Percentiles rank a stretch among this genome's conserved stretches.
Conservation (phyloP, 345 rosid genomes). For the Melaleuca quinquenervia region DNA sequence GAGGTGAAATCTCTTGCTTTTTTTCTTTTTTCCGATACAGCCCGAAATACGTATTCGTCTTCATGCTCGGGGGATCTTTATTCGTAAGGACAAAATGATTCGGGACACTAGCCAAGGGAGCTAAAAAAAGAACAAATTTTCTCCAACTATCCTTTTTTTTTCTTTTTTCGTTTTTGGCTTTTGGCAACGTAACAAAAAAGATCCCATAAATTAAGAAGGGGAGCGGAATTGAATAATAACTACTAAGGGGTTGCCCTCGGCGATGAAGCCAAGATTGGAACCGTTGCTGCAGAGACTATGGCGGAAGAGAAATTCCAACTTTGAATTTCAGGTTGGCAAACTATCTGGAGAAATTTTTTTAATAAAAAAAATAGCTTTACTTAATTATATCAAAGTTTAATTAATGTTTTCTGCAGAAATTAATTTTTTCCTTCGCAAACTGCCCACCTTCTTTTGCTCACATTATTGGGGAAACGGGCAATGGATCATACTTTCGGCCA, state of each 20-base stretch:
- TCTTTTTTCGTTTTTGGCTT: not conserved
- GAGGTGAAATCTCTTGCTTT: not conserved
- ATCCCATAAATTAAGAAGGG: not conserved
- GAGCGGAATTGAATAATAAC: not conserved
- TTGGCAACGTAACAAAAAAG: not conserved
- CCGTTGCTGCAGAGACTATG: not conserved
- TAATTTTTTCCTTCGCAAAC: not conserved
- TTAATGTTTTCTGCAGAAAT: no score
- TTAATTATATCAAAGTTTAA: no score
- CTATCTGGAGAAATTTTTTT: not conserved
- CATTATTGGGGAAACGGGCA: no score
- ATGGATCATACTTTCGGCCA: no score
- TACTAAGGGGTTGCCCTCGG: not conserved
- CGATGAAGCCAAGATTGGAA: not conserved
- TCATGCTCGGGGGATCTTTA: not conserved
- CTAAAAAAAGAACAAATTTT: not conserved
- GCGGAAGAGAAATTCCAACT: not conserved
- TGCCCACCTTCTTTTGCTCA: not conserved
- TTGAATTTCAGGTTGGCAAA: not conserved
- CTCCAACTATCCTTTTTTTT: not conserved
- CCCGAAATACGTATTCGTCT: not conserved
- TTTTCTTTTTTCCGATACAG: not conserved
- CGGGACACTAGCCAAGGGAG: not conserved
- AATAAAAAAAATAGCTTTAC: not conserved
- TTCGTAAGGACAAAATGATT: not conserved